phyloP scores from a whole-genome alignment of 176 grass and related monocot species.

The Avena atlantica region DNA sequence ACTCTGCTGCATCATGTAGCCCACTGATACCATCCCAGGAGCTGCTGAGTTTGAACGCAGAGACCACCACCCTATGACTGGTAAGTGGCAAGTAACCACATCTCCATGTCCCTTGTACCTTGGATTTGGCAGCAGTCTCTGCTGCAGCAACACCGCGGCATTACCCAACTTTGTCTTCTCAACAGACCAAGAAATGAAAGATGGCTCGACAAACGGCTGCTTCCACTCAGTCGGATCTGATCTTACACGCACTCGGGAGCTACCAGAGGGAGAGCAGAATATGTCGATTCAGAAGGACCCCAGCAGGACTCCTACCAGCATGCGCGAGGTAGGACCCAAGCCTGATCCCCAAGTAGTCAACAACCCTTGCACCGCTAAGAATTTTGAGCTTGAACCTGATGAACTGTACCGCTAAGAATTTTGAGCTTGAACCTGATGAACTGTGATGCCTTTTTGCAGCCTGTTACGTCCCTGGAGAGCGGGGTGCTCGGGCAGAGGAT shows the following conservation, averaged over 20 bases:
- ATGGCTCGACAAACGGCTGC: slow-evolving; percentile 80
- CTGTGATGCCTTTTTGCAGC: slow-evolving; percentile 40
- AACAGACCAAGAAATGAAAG: slow-evolving; percentile 60
- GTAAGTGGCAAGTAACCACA: slow-evolving; percentile 26
- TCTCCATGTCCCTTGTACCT: slow-evolving; percentile 7
- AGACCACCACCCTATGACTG: slow-evolving; percentile 40
- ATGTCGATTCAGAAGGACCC: slow-evolving; percentile 67
- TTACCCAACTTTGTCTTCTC: slow-evolving; percentile 12
- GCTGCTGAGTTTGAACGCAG: slow-evolving; percentile 50
- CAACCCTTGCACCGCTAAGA: background rate
- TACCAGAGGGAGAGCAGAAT: slow-evolving; percentile 55
- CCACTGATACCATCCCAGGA: slow-evolving; percentile 57
- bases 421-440: slow-evolving; percentile 1
- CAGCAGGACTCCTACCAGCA: slow-evolving; percentile 67
- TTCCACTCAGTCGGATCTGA: slow-evolving; percentile 90
- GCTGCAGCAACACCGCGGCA: background rate
- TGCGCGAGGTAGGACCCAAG: slow-evolving; percentile 57
- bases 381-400: background rate
- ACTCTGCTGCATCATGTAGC: slow-evolving; percentile 43
- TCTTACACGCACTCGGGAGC: slow-evolving; percentile 74
- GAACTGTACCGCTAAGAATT: background rate
- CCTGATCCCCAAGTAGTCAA: background rate
- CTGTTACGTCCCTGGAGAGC: slow-evolving; percentile 76
- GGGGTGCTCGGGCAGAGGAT: slow-evolving; percentile 68
- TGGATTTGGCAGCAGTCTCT: slow-evolving; percentile 19